Base-by-base conservation (phyloP, 805 yeast species). In the Nakazawaea laoshanensis region DNA sequence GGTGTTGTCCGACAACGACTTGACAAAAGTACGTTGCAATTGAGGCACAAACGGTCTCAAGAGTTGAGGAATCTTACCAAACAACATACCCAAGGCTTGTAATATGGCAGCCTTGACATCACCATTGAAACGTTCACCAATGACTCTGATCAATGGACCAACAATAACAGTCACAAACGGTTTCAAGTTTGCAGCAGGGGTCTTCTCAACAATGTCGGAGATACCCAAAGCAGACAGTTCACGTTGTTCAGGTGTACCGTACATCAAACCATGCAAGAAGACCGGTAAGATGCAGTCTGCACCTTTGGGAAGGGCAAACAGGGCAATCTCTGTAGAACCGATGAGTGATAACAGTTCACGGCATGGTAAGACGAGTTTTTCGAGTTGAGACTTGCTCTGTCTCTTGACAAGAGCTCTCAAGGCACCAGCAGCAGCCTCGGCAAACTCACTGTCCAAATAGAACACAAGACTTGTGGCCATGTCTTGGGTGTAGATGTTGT, bases 111-210 rank as follows among this genome's bases (percentile, higher is more conserved):
- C 79, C 65, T 92, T 92, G 46, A 92, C 85, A 45, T 87, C 95
- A 40, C 94, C 70, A 12, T 79, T 72, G 44, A 85, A 89, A 56
- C 95, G 77, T 57, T 92, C 99, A 50, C 99, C 98, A 50, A 89
- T 84, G 36, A 89, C 95, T 67, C 99, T 86, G 59, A 92, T 92
- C 50, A 92, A 69, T 24, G 98, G 98, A 60, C 99, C 99, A 18
- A 96, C 88, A 42, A 94, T 85, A 18, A 77, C 76, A 7, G 97
- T 89, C 15, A 94, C 95, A 57, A 78, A 84, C 21, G 95, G 84
- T 55, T 77, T 83, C 57, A 92, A 71, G 38, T 70, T 75, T 8
- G 72, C 65, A n/a, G 92, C 77, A 14, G 92, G 92, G 0, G 97
- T 84, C 47, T 86, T 77, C 29, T 78, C 81, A 29, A 88, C 82